These are phyloP conservation scores for Fusarium zealandicum DNA, from an alignment of 2,329 filamentous ascomycete genomes.

Conservation along the genomic window DNA sequence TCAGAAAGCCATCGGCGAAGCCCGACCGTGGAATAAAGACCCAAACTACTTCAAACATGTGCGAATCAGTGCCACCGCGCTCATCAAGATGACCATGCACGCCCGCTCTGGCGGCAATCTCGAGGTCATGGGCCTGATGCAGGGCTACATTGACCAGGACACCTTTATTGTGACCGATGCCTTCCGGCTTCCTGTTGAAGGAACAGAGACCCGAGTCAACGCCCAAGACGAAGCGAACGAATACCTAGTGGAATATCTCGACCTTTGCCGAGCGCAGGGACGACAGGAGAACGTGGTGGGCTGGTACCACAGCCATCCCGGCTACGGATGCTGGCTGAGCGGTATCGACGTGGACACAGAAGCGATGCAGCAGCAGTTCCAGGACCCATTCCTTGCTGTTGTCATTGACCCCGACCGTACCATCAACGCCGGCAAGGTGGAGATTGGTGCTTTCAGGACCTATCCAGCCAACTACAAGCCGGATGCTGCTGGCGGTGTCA, in stretches of 20 bases:
- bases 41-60: slow-evolving; percentile 91
- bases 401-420: slow-evolving; percentile 97
- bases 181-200: slow-evolving; percentile 92
- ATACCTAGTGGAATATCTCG: slow-evolving; percentile 89
- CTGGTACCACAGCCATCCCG: slow-evolving; percentile 98
- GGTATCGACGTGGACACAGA: slow-evolving; percentile 96
- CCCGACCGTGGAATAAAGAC: slow-evolving; percentile 78
- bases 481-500: slow-evolving; percentile 19
- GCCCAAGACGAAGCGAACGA: slow-evolving; percentile 96
- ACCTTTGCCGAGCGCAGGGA: slow-evolving; percentile 76
- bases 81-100: slow-evolving; percentile 99
- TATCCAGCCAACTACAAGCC: slow-evolving; percentile 78
- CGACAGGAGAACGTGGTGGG: slow-evolving; percentile 91
- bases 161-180: slow-evolving; percentile 93
- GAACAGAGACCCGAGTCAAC: slow-evolving; percentile 98
- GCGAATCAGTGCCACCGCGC: slow-evolving; percentile 89
- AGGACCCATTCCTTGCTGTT: slow-evolving; percentile 92
- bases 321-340: slow-evolving; percentile 97
- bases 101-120: slow-evolving; percentile 91
- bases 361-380: slow-evolving; percentile 81
- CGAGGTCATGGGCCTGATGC: slow-evolving; percentile 98
- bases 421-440: slow-evolving; percentile 91
- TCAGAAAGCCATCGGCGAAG: slow-evolving; percentile 70
- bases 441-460: slow-evolving; percentile 96
- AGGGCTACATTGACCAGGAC: slow-evolving; percentile 87